Percentiles rank a stretch among this genome's conserved stretches.
phyloP scores from a whole-genome alignment of 1,284 basidiomycete genomes.

The Puccinia brachypodii region DNA sequence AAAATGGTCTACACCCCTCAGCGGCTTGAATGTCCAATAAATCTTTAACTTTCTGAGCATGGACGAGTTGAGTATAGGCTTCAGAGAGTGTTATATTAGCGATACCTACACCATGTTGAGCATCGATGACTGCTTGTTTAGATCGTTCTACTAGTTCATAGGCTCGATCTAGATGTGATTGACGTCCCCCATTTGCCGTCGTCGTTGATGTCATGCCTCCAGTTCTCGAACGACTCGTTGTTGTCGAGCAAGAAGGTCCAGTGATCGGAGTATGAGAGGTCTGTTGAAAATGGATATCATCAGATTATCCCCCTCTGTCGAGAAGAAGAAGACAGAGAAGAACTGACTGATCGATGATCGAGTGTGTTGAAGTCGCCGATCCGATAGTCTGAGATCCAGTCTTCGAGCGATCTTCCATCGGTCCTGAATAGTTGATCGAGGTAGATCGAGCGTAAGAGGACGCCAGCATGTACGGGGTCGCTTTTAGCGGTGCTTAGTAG shows the following conservation, averaged over 20 bases:
- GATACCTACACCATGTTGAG: slow-evolving; percentile 24
- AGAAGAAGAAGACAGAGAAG: neutral
- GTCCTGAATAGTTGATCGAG: neutral
- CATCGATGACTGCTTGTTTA: slow-evolving; percentile 23
- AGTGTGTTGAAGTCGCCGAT: slow-evolving; percentile 32
- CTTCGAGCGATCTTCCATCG: neutral
- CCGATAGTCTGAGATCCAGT: slow-evolving; percentile 24
- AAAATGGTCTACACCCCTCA: slow-evolving; percentile 41
- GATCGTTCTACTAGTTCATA: slow-evolving; percentile 7
- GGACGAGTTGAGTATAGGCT: neutral
- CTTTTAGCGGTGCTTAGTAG: neutral
- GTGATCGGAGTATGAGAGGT: too few species aligned
- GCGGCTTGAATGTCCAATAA: slow-evolving; percentile 12
- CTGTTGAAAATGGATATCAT: neutral
- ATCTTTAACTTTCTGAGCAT: slow-evolving; percentile 30
- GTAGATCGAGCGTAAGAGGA: slow-evolving; percentile 4
- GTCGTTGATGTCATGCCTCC: too few species aligned
- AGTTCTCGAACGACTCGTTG: too few species aligned
- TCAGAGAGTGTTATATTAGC: slow-evolving; percentile 30
- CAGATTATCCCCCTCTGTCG: neutral
- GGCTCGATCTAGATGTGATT: slow-evolving; percentile 22
- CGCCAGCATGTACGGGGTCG: slow-evolving; percentile 29
- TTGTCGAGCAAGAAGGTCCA: neutral
- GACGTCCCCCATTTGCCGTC: too few species aligned
- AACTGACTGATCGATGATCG: neutral